phyloP scores from a whole-genome alignment of 495 filamentous ascomycete species.

The Schizothecium vesticola region DNA sequence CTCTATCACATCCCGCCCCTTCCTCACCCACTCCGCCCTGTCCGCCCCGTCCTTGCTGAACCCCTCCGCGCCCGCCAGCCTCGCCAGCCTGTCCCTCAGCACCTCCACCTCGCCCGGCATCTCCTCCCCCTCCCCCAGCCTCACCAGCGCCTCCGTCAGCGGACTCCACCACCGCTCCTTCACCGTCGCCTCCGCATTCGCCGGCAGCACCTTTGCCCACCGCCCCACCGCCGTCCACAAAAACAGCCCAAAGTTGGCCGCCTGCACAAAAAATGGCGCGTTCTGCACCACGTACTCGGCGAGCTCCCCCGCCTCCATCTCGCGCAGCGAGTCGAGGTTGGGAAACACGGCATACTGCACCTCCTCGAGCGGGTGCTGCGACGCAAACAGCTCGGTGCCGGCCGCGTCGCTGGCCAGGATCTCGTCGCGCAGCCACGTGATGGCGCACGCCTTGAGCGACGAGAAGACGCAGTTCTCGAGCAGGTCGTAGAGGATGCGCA shows the following conservation, averaged over 20 bases:
- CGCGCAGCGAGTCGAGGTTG: slow-evolving; percentile 25
- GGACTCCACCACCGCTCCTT: slow-evolving; percentile 51
- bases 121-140: slow-evolving; percentile 29
- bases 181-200: slow-evolving; percentile 40
- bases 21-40: slow-evolving; percentile 9
- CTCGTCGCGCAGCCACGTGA: slow-evolving; percentile 85
- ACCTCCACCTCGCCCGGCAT: slow-evolving; percentile 32
- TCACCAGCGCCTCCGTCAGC: slow-evolving; percentile 36
- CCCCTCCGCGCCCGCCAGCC: slow-evolving; percentile 16
- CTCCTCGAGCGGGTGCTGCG: slow-evolving; percentile 42
- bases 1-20: neutral
- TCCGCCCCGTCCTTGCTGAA: slow-evolving; percentile 11
- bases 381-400: slow-evolving; percentile 51
- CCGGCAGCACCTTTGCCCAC: slow-evolving; percentile 36
- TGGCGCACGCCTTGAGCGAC: slow-evolving; percentile 71
- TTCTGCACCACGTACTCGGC: slow-evolving; percentile 35
- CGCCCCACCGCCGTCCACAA: slow-evolving; percentile 38
- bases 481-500: slow-evolving; percentile 73
- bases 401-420: slow-evolving; percentile 42
- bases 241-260: slow-evolving; percentile 46
- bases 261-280: slow-evolving; percentile 40
- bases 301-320: slow-evolving; percentile 21
- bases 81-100: slow-evolving; percentile 32
- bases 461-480: slow-evolving; percentile 76
- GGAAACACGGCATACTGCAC: slow-evolving; percentile 45